A percentile compares a stretch with the other conserved stretches of the same genome.
These are phyloP conservation scores for Hypericum androsaemum DNA, from an alignment of 345 rosid species.

Conservation along the genomic window DNA sequence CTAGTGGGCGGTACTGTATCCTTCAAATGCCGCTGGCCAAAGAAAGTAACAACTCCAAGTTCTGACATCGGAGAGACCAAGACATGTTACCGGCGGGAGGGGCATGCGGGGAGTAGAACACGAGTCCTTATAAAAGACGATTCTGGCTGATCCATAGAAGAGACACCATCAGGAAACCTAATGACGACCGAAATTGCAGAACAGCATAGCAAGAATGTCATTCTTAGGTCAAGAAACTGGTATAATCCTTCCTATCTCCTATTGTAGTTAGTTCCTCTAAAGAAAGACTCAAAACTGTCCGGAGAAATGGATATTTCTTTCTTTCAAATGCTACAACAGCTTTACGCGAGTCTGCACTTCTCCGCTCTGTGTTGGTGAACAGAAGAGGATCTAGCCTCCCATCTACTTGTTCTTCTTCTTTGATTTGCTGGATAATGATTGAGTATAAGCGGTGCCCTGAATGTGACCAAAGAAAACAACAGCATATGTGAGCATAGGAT, in stretches of 20 bases:
- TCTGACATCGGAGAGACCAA: too few species aligned
- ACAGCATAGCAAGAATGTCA: too few species aligned
- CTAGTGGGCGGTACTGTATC: too few species aligned
- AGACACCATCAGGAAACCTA: too few species aligned
- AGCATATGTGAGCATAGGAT: neutral
- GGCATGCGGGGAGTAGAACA: too few species aligned
- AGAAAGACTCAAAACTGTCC: constrained; percentile 25
- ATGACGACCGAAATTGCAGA: too few species aligned
- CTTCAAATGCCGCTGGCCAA: too few species aligned
- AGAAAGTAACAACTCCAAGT: too few species aligned
- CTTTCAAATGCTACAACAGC: constrained; percentile 36
- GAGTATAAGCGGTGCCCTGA: constrained; percentile 71
- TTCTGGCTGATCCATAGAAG: too few species aligned
- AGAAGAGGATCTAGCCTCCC: neutral
- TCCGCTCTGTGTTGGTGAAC: constrained; percentile 7
- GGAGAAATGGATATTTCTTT: too few species aligned
- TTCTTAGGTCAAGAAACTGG: constrained; percentile 8
- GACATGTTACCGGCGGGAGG: too few species aligned
- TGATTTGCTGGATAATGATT: constrained; percentile 42
- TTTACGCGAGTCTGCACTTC: constrained; percentile 15
- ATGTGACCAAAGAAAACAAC: neutral
- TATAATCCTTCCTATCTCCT: constrained; percentile 14
- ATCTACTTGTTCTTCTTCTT: constrained; percentile 72
- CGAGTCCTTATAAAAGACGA: too few species aligned
- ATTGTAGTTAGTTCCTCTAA: constrained; percentile 13